phyloP scores from a whole-genome alignment of 2,329 filamentous ascomycete species.

The Diaporthe vexans region DNA sequence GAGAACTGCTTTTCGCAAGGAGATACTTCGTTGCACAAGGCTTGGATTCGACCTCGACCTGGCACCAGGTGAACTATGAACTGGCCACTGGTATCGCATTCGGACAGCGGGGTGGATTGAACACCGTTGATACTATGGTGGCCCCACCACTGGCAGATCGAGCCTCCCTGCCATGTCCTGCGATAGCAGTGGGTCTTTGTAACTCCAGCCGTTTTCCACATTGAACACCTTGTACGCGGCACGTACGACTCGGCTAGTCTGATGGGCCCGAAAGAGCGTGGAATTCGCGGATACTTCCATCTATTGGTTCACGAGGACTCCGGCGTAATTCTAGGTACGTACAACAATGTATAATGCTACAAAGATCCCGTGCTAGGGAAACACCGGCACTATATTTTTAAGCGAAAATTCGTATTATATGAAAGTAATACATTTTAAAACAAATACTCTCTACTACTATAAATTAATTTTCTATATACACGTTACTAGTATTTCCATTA shows the following conservation, averaged over 20 bases:
- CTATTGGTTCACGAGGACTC: too few species aligned
- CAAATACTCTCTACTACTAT: too few species aligned
- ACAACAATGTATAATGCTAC: too few species aligned
- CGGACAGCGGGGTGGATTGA: background rate
- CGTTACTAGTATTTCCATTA: too few species aligned
- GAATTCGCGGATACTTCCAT: too few species aligned
- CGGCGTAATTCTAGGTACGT: too few species aligned
- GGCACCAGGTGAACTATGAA: background rate
- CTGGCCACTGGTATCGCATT: background rate
- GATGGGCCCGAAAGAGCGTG: background rate
- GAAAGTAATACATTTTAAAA: too few species aligned
- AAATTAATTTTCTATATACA: too few species aligned
- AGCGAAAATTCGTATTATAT: too few species aligned
- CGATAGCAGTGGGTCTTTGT: slow-evolving; percentile 4
- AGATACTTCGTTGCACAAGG: slow-evolving; percentile 1
- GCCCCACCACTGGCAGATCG: background rate
- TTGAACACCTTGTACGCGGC: background rate
- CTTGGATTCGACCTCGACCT: background rate
- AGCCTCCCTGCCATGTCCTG: background rate
- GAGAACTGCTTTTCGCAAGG: background rate
- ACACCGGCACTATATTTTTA: too few species aligned
- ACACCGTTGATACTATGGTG: background rate
- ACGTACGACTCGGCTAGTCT: background rate
- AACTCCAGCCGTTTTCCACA: background rate
- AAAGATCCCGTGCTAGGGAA: too few species aligned